phyloP scores from a whole-genome alignment of 2,329 filamentous ascomycete genomes.

The Penicillium sp. region DNA sequence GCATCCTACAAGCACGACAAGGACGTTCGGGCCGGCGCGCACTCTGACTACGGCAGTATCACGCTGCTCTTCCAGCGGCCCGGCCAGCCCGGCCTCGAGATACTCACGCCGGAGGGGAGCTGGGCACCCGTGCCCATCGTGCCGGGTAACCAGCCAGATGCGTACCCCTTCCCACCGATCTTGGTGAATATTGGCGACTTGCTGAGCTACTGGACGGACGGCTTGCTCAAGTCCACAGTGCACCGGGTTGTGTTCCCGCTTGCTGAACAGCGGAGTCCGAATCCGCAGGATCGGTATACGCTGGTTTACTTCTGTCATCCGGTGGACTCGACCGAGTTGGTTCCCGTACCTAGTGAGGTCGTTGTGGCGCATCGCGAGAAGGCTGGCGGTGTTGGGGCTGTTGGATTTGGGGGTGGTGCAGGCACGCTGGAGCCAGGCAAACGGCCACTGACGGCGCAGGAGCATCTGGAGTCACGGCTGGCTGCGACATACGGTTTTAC shows the following conservation, averaged over 20 bases:
- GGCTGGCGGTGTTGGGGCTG: conserved; percentile 30
- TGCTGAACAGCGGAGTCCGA: conserved; percentile 39
- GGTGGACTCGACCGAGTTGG: conserved; percentile 53
- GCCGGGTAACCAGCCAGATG: conserved; percentile 40
- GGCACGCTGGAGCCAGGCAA: conserved; percentile 31
- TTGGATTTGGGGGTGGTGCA: conserved; percentile 43
- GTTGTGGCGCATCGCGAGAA: conserved; percentile 44
- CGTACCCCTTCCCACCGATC: conserved; percentile 64
- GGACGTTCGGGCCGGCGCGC: conserved; percentile 83
- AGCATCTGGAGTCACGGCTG: conserved; percentile 58
- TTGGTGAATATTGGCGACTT: conserved; percentile 69
- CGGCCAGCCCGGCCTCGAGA: conserved; percentile 82
- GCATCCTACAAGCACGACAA: conserved; percentile 48
- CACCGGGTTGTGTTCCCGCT: conserved; percentile 77
- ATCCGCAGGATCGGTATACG: conserved; percentile 52
- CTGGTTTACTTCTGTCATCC: conserved; percentile 65
- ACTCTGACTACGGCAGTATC: conserved; percentile 76
- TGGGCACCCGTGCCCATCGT: conserved; percentile 67
- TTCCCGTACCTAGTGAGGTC: conserved; percentile 54
- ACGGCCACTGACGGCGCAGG: conserved; percentile 54
- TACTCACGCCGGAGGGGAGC: conserved; percentile 58
- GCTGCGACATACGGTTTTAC: conserved; percentile 56
- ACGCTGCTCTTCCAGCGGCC: conserved; percentile 78
- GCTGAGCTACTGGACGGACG: conserved; percentile 84
- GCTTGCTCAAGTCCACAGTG: conserved; percentile 79